Conservation (phyloP, 768 basidiomycete species). For the Daedalea quercina region DNA sequence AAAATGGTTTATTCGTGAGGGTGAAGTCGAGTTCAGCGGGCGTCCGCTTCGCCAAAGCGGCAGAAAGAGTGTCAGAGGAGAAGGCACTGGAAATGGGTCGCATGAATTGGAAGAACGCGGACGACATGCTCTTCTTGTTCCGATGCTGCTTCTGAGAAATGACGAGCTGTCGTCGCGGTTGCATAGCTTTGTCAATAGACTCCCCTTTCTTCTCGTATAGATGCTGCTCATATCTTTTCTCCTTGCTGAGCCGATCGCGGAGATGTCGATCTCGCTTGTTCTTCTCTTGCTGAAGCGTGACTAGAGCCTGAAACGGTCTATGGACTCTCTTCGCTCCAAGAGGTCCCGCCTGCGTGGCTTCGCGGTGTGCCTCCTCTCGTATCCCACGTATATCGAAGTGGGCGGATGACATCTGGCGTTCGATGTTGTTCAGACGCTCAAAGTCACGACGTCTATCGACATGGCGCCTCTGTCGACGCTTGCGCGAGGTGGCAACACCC, state of each 20-base stretch:
- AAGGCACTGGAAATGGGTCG: conserved; percentile 87
- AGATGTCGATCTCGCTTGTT: conserved; percentile 68
- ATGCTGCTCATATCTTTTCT: conserved; percentile 70
- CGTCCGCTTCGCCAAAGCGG: conserved; percentile 41
- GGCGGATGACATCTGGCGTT: conserved; percentile 53
- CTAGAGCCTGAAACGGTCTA: conserved; percentile 62
- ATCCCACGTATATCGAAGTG: conserved; percentile 69
- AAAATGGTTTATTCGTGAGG: conserved; percentile 64
- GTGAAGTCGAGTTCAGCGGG: conserved; percentile 71
- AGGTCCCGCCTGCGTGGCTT: conserved; percentile 42
- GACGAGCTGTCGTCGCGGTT: conserved; percentile 41
- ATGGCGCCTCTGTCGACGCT: conserved; percentile 44
- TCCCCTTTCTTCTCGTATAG: conserved; percentile 71
- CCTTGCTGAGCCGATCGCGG: conserved; percentile 63
- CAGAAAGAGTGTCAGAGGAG: conserved; percentile 51
- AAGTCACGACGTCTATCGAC: conserved; percentile 61
- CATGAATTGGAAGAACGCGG: conserved; percentile 79
- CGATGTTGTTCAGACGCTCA: conserved; percentile 70
- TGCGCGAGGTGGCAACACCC: conserved; percentile 33
- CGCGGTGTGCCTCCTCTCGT: conserved; percentile 69
- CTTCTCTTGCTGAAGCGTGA: conserved; percentile 72
- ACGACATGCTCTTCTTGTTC: conserved; percentile 84
- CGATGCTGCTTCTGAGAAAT: conserved; percentile 64
- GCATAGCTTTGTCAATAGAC: conserved; percentile 68
- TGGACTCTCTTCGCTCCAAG: conserved; percentile 38